phyloP scores from a whole-genome alignment of 2,329 filamentous ascomycete species.

The Claviceps spartinae region DNA sequence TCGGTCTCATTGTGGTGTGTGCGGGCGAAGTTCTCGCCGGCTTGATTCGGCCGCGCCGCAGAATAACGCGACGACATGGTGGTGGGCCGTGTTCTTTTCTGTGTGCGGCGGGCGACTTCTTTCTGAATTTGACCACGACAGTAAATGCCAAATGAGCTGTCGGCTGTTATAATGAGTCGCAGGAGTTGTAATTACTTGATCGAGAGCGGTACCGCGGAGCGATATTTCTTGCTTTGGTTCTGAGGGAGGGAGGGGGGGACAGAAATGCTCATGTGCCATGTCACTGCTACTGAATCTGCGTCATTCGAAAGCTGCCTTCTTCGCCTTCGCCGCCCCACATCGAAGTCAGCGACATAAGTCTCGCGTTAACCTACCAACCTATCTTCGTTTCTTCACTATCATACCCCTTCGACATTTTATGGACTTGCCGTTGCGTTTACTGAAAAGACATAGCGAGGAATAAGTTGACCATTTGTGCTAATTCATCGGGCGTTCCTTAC shows the following conservation, averaged over 20 bases:
- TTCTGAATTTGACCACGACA: not conserved
- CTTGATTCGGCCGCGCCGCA: slow-evolving; percentile 63
- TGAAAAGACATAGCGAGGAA: not conserved
- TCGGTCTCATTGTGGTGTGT: slow-evolving; percentile 50
- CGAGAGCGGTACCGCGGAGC: not conserved
- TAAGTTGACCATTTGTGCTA: not conserved
- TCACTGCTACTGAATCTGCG: slow-evolving; percentile 3
- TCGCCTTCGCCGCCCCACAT: slow-evolving; percentile 1
- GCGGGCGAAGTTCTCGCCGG: slow-evolving; percentile 67
- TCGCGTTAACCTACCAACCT: not conserved
- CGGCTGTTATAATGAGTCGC: not conserved
- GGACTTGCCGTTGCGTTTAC: not conserved
- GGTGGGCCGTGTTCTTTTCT: too few relatives aligned
- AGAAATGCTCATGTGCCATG: not conserved
- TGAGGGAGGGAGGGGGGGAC: too few relatives aligned
- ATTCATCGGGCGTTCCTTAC: not conserved
- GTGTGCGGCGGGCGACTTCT: not conserved
- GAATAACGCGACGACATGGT: slow-evolving; percentile 13
- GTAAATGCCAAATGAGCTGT: not conserved
- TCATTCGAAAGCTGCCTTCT: slow-evolving; percentile 9
- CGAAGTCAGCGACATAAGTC: not conserved
- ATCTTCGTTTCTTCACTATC: not conserved
- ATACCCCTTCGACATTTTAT: not conserved
- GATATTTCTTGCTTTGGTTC: too few relatives aligned
- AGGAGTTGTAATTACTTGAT: not conserved